Evolutionary conservation across 108 stramenopile species (phyloP).

Genomic region (Epithemia pelagica): DNA sequence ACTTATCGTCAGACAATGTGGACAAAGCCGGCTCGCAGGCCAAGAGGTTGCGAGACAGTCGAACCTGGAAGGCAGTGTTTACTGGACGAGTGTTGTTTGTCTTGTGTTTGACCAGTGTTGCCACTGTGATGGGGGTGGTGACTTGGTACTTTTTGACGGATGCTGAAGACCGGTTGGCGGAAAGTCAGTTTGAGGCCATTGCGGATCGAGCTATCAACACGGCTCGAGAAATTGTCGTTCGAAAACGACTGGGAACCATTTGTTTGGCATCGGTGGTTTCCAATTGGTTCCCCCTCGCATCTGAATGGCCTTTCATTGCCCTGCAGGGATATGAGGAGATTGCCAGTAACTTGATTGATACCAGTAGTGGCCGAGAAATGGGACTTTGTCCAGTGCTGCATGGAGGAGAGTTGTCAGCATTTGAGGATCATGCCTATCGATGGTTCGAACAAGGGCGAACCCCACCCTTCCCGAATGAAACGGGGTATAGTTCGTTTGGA

Average conservation of each 20-base stretch:
- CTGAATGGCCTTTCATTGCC: conserved; percentile 18
- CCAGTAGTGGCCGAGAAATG: neutral
- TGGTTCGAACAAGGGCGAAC: conserved; percentile 5
- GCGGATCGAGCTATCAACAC: conserved; percentile 8
- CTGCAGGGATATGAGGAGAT: conserved; percentile 12
- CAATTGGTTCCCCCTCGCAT: conserved; percentile 1
- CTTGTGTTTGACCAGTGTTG: conserved; percentile 4
- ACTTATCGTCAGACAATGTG: too few species aligned
- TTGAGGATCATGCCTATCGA: conserved; percentile 13
- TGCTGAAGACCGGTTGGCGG: conserved; percentile 11
- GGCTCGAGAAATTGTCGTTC: conserved; percentile 5
- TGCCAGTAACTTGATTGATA: conserved; percentile 7
- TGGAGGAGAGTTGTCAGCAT: neutral
- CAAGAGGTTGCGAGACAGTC: too few species aligned
- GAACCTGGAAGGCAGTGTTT: too few species aligned
- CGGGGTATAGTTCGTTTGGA: conserved; percentile 10
- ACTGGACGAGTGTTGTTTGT: conserved; percentile 15
- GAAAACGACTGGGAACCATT: conserved; percentile 7
- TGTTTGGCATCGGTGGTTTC: conserved; percentile 3
- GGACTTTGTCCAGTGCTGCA: conserved; percentile 1
- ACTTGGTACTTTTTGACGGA: conserved; percentile 7
- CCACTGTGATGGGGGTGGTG: conserved; percentile 6
- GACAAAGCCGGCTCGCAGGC: too few species aligned
- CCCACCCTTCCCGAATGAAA: neutral
- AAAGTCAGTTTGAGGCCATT: conserved; percentile 7